These are phyloP conservation scores for Hyaloperonospora brassicae DNA, from an alignment of 352 stramenopile genomes.

Conservation along the genomic window DNA sequence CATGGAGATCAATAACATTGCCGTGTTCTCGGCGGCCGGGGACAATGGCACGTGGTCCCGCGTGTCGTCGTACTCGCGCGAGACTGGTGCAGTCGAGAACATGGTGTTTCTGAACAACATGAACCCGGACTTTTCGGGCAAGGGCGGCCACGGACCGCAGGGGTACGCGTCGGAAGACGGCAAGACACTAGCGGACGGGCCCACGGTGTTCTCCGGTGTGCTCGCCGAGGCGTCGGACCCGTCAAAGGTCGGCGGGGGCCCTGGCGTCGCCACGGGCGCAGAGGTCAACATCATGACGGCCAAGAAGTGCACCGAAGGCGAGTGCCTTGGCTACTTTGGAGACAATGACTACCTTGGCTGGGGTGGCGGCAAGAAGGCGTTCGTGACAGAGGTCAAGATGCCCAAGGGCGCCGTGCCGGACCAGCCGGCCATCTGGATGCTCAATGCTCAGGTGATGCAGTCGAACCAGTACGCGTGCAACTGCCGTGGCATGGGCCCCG, in stretches of 20 bases:
- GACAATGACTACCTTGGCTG: conserved; percentile 53
- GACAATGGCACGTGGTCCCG: conserved; percentile 30
- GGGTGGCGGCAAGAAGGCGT: conserved; percentile 56
- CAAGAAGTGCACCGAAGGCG: conserved; percentile 26
- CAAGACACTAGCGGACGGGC: conserved; percentile 11
- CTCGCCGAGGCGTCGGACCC: conserved; percentile 40
- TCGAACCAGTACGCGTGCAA: conserved; percentile 59
- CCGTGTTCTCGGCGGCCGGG: conserved; percentile 33
- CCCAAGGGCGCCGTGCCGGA: conserved; percentile 25
- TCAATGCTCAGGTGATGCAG: conserved; percentile 49
- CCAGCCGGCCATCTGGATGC: conserved; percentile 50
- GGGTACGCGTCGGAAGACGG: conserved; percentile 43
- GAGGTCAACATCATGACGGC: conserved; percentile 65
- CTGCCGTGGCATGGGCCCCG: conserved; percentile 45
- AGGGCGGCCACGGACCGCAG: conserved; percentile 37
- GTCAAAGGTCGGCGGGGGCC: conserved; percentile 25
- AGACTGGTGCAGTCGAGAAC: conserved; percentile 31
- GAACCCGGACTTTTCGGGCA: conserved; percentile 52
- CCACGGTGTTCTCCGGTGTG: conserved; percentile 33
- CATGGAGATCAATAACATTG: conserved; percentile 49
- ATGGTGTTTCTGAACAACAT: conserved; percentile 74
- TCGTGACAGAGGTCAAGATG: conserved; percentile 58
- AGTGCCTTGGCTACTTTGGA: conserved; percentile 31
- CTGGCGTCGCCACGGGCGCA: conserved; percentile 38
- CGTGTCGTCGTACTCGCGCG: conserved; percentile 46